Conservation (phyloP, 352 stramenopile genomes). For the Phytopythium chamaehyphon region DNA sequence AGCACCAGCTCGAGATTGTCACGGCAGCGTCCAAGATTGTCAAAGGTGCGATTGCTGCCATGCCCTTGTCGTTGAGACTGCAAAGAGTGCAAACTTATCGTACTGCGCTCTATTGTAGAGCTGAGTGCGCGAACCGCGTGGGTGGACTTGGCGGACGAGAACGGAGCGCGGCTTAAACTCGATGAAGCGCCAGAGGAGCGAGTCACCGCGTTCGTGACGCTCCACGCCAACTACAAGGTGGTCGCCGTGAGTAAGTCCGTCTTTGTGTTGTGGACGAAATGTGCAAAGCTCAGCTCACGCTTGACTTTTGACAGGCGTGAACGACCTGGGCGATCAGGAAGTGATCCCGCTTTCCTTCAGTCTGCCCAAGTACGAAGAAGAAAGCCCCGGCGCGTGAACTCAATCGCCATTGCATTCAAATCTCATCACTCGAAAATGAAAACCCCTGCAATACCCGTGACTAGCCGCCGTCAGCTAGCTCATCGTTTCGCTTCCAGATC, state of each 20-base stretch:
- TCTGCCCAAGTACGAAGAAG: slow-evolving; percentile 13
- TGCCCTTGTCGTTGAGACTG: not conserved
- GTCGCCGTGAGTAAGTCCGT: slow-evolving; percentile 47
- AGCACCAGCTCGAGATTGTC: slow-evolving; percentile 53
- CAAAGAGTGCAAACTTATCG: not conserved
- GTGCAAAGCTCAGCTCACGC: not conserved
- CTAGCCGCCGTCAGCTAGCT: too few relatives aligned
- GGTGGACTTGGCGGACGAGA: slow-evolving; percentile 52
- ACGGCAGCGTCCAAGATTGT: slow-evolving; percentile 34
- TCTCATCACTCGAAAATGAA: too few relatives aligned
- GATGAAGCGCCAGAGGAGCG: slow-evolving; percentile 31
- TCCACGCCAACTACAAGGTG: slow-evolving; percentile 40
- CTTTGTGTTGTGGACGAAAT: not conserved
- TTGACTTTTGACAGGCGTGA: slow-evolving; percentile 14
- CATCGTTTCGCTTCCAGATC: too few relatives aligned
- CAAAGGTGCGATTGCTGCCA: slow-evolving; percentile 34
- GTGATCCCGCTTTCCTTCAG: slow-evolving; percentile 35
- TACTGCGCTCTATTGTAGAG: slow-evolving; percentile 23
- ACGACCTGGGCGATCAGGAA: slow-evolving; percentile 29
- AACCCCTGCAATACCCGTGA: too few relatives aligned
- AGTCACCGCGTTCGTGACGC: slow-evolving; percentile 38
- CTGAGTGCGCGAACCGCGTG: slow-evolving; percentile 27
- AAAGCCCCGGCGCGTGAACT: not conserved
- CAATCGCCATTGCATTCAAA: too few relatives aligned
- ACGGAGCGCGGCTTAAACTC: slow-evolving; percentile 38